Evolutionary conservation across 1,284 basidiomycete genomes (phyloP).

Genomic region (Apiotrichum montevideense): DNA sequence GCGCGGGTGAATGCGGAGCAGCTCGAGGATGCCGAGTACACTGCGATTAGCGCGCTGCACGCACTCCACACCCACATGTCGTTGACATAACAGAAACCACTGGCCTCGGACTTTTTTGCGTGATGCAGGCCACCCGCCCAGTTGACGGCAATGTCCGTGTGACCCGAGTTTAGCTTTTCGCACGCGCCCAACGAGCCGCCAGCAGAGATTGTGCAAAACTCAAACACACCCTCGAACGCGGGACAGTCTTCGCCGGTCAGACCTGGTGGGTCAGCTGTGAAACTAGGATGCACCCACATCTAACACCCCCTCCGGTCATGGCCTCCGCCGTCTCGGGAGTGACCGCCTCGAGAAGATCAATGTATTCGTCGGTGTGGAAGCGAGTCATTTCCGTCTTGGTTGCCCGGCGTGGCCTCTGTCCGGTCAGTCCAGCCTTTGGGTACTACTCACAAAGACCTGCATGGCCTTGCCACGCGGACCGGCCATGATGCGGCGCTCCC

Average conservation of each 20-base stretch:
- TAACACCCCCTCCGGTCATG: constrained; percentile 71
- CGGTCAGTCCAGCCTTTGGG: background rate
- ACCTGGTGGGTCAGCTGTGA: constrained; percentile 50
- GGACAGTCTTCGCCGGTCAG: constrained; percentile 93
- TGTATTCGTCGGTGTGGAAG: constrained; percentile 97
- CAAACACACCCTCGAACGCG: constrained; percentile 91
- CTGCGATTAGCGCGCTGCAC: constrained; percentile 47
- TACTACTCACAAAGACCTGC: constrained; percentile 71
- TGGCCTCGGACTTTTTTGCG: constrained; percentile 94
- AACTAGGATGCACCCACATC: constrained; percentile 57
- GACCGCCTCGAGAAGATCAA: constrained; percentile 81
- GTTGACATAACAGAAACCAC: constrained; percentile 96
- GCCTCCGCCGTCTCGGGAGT: constrained; percentile 81
- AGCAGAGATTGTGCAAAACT: constrained; percentile 94
- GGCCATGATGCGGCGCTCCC: constrained; percentile 26
- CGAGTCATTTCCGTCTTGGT: constrained; percentile 75
- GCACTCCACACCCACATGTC: constrained; percentile 44
- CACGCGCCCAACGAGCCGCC: constrained; percentile 88
- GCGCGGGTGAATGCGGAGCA: constrained; percentile 67
- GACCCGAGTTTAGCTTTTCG: constrained; percentile 69
- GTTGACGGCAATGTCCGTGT: constrained; percentile 88
- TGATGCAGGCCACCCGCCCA: constrained; percentile 98
- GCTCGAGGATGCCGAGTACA: constrained; percentile 80
- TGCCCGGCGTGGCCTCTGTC: constrained; percentile 71
- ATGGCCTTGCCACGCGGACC: constrained; percentile 54